Conservation (phyloP, 108 stramenopile species). For the Chaetoceros tenuissimus region DNA sequence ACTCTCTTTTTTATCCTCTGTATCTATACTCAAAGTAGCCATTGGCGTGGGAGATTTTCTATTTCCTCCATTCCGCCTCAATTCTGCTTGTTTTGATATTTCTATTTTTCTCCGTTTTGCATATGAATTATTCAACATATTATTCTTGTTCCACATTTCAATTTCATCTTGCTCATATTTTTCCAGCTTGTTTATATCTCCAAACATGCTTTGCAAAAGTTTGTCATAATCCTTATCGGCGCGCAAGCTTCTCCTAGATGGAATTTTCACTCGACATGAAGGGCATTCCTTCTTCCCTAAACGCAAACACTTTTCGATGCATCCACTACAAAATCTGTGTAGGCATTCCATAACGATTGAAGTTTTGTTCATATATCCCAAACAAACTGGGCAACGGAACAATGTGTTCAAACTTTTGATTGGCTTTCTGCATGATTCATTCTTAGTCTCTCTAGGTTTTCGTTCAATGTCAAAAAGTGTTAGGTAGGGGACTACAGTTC, state of each 20-base stretch:
- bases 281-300: slow-evolving; percentile 47
- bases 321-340: slow-evolving; percentile 59
- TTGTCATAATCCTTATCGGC: slow-evolving; percentile 42
- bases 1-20: neutral
- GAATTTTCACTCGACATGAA: slow-evolving; percentile 41
- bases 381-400: slow-evolving; percentile 49
- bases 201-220: slow-evolving; percentile 39
- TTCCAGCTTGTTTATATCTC: slow-evolving; percentile 31
- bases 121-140: neutral
- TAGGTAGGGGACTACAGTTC: slow-evolving; percentile 25
- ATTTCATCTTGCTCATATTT: slow-evolving; percentile 21
- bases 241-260: slow-evolving; percentile 32
- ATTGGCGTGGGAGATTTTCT: neutral
- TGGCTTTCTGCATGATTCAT: slow-evolving; percentile 6
- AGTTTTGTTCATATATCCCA: slow-evolving; percentile 45
- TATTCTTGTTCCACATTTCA: neutral
- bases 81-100: neutral
- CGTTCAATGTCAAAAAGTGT: slow-evolving; percentile 52
- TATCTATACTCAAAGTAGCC: neutral
- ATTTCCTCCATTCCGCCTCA: neutral
- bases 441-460: slow-evolving; percentile 18
- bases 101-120: neutral
- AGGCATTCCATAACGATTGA: slow-evolving; percentile 55
- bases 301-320: slow-evolving; percentile 45
- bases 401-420: slow-evolving; percentile 20